A percentile compares a stretch with the other conserved stretches of the same genome.
These are phyloP conservation scores for Monosporozyma servazzii DNA, from an alignment of 805 yeast genomes.

Conservation along the genomic window DNA sequence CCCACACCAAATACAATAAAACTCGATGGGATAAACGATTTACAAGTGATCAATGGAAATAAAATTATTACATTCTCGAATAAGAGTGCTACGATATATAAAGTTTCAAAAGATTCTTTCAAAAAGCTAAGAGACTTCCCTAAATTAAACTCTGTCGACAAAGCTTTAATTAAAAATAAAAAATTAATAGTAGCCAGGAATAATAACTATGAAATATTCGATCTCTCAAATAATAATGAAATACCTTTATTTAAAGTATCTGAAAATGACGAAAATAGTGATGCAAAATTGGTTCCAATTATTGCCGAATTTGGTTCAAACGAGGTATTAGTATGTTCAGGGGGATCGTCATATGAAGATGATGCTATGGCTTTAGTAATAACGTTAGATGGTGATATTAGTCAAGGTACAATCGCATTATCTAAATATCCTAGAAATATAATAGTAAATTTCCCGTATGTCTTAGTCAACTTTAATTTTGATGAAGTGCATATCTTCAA, in stretches of 20 bases:
- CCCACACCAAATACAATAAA: constrained; percentile 23
- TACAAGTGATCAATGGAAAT: constrained; percentile 7
- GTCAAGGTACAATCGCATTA: constrained; percentile 24
- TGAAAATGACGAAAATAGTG: constrained; percentile 14
- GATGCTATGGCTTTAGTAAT: constrained; percentile 27
- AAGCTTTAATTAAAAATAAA: constrained; percentile 6
- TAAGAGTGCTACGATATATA: constrained; percentile 9
- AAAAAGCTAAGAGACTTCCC: constrained; percentile 7
- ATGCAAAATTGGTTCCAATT: constrained; percentile 15
- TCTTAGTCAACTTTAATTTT: constrained; percentile 15
- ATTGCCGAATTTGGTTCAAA: constrained; percentile 12
- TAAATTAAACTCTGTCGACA: neutral
- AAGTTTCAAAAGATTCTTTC: constrained; percentile 7
- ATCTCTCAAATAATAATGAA: constrained; percentile 10
- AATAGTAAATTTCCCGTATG: constrained; percentile 18
- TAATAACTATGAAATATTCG: constrained; percentile 20
- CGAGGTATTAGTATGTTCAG: constrained; percentile 23
- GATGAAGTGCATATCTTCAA: constrained; percentile 4
- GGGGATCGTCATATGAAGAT: constrained; percentile 20
- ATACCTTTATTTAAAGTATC: constrained; percentile 24
- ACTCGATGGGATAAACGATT: constrained; percentile 14
- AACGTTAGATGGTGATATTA: constrained; percentile 25
- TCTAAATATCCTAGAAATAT: constrained; percentile 21
- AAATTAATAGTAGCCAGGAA: constrained; percentile 17
- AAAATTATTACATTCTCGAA: constrained; percentile 10